Evolutionary conservation across 495 filamentous ascomycete genomes (phyloP).

Genomic region (Aspergillus cristatus): DNA sequence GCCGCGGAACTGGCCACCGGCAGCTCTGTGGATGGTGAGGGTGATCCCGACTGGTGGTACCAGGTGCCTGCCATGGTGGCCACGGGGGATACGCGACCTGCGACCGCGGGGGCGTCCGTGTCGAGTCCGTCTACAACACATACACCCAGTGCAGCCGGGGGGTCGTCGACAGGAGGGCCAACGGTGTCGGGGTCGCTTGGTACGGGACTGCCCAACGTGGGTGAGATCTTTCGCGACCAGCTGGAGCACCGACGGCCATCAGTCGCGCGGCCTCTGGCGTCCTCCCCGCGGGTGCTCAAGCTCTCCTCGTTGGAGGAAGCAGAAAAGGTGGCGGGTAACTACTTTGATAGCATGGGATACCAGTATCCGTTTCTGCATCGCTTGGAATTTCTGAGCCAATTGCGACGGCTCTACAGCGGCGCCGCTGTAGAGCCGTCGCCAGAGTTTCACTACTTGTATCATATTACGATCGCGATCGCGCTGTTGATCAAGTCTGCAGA

Average conservation of each 20-base stretch:
- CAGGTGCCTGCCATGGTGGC: slow-evolving; percentile 35
- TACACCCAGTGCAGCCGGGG: slow-evolving; percentile 16
- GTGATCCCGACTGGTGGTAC: slow-evolving; percentile 35
- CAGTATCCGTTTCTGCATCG: slow-evolving; percentile 38
- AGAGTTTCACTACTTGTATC: slow-evolving; percentile 31
- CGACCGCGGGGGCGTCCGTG: slow-evolving; percentile 10
- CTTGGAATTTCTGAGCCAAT: slow-evolving; percentile 24
- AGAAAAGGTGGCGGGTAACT: slow-evolving; percentile 24
- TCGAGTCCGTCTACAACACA: slow-evolving; percentile 6
- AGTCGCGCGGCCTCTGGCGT: slow-evolving; percentile 26
- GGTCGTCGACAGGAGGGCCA: slow-evolving; percentile 11
- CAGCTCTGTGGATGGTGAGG: slow-evolving; percentile 27
- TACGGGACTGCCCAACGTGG: slow-evolving; percentile 32
- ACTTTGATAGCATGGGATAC: slow-evolving; percentile 37
- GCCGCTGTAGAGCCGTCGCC: slow-evolving; percentile 20
- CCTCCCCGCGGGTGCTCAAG: slow-evolving; percentile 27
- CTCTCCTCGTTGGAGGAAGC: slow-evolving; percentile 35
- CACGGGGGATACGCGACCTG: slow-evolving; percentile 14
- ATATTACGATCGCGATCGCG: slow-evolving; percentile 34
- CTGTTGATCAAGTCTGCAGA: slow-evolving; percentile 31
- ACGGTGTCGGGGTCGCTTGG: slow-evolving; percentile 18
- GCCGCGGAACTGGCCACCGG: slow-evolving; percentile 29
- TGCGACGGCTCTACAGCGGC: slow-evolving; percentile 33
- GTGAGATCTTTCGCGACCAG: slow-evolving; percentile 38
- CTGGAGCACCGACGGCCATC: slow-evolving; percentile 34